These are phyloP conservation scores for Jamesozyma rosinii DNA, from an alignment of 805 yeast species.

Conservation along the genomic window DNA sequence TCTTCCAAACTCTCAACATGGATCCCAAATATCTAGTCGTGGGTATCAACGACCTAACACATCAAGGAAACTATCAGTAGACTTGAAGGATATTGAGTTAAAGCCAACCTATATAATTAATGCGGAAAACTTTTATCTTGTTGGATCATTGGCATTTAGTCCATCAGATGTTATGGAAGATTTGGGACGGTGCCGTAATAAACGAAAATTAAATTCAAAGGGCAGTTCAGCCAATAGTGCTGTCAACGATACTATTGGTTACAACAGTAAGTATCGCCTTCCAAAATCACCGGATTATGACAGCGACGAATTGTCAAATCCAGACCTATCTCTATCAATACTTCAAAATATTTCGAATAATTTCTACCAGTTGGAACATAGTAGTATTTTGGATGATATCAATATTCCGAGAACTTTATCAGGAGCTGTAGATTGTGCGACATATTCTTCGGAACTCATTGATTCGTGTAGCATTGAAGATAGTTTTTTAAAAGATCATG, in stretches of 20 bases:
- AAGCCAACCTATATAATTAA: conserved; percentile 5
- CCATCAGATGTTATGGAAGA: not conserved
- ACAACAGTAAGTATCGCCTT: not conserved
- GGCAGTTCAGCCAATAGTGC: not conserved
- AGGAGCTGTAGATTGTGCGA: conserved; percentile 2
- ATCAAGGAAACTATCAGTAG: conserved; percentile 9
- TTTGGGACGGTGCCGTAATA: not conserved
- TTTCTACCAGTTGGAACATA: conserved; percentile 2
- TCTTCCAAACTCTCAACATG: not conserved
- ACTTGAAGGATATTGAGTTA: conserved; percentile 20
- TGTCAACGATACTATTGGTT: not conserved
- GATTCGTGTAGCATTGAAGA: not conserved
- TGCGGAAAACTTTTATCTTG: conserved; percentile 10
- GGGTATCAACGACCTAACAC: conserved; percentile 2
- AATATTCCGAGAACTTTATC: conserved; percentile 3
- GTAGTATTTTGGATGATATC: conserved; percentile 1
- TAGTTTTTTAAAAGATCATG: not conserved
- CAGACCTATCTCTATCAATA: conserved; percentile 4
- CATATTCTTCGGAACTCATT: not conserved
- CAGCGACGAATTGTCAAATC: not conserved
- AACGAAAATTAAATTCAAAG: not conserved
- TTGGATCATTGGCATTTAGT: conserved; percentile 17
- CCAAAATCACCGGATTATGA: not conserved
- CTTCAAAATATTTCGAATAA: conserved; percentile 2
- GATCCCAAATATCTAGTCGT: not conserved